Evolutionary conservation across 2,329 filamentous ascomycete species (phyloP), one percentile per base, ranked within the genome.

Genomic region (Bipolaris oryzae): DNA sequence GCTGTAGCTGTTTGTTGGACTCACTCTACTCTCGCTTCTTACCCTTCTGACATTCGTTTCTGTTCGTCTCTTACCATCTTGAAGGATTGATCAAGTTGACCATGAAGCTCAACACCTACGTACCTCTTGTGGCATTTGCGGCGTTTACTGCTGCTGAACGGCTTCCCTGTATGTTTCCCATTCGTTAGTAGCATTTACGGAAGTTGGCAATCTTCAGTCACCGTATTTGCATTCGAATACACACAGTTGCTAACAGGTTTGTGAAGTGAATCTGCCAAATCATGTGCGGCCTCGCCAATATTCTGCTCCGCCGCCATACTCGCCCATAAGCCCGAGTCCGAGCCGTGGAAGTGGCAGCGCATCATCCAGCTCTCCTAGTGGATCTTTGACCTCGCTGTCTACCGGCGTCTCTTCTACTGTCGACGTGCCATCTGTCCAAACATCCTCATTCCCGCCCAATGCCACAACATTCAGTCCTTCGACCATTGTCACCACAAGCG

Each of bases 51-150:
- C 28, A 9, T 28, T 44, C 33, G 38, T 51, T 50, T 38, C n/a
- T 35, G 7, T 21, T 21, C 4, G 18, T 20, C 18, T 39, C 13
- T 18, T 11, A 20, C 9, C 18, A 20, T 41, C 5, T 15, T 15
- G 38, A 23, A 25, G 38, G 1, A 41, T 20, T 41, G 15, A 3
- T 2, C 41, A 15, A 25, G n/a, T 33, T 9, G 47, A 7, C 34
- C 21, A 72, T 71, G 70, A 68, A 64, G 58, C 37, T 70, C 42
- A 53, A n/a, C 28, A 53, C 23, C 33, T 64, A 42, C 41, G 34
- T 68, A 11, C 38, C 57, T 11, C 11, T 70, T 23, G 61, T 42
- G 34, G 50, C 58, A 37, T 47, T 49, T 16, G 39, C 63, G 7
- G 45, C 58, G 34, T 46, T 61, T n/a, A 53, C 35, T 42, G 34